Evolutionary conservation across 2,329 filamentous ascomycete genomes (phyloP).

Genomic region (Fusarium sp.): DNA sequence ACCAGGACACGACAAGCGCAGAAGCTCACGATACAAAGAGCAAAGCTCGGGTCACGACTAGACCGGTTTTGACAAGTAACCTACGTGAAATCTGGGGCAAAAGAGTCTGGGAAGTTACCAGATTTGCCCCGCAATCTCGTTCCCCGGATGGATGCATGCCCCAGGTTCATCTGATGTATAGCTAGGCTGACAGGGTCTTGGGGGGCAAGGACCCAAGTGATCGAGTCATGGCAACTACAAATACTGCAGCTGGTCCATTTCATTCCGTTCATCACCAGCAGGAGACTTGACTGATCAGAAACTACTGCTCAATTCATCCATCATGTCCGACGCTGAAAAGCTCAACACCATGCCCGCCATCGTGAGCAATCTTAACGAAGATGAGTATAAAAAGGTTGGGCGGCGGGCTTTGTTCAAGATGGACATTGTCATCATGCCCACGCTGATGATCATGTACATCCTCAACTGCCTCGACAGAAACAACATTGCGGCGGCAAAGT

Average conservation of each 20-base stretch:
- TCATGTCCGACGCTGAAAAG: neutral
- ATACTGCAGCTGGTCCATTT: neutral
- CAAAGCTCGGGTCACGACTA: neutral
- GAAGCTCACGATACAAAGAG: neutral
- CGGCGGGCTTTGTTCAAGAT: neutral
- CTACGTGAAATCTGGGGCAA: neutral
- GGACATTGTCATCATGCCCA: neutral
- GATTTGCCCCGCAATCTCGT: neutral
- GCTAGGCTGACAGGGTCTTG: neutral
- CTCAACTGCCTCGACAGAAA: neutral
- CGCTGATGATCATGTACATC: neutral
- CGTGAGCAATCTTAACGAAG: neutral
- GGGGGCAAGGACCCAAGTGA: neutral
- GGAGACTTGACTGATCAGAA: neutral
- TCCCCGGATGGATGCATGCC: neutral
- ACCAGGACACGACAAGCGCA: neutral
- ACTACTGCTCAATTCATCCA: neutral
- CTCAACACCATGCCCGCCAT: neutral
- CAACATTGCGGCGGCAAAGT: neutral
- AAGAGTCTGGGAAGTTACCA: neutral
- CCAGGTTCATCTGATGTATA: neutral
- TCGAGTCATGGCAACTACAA: neutral
- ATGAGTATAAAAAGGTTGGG: neutral
- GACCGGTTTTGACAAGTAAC: neutral
- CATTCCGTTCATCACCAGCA: neutral